phyloP scores from a whole-genome alignment of 75 land plant genomes.

The Pinus tabuliformis region DNA sequence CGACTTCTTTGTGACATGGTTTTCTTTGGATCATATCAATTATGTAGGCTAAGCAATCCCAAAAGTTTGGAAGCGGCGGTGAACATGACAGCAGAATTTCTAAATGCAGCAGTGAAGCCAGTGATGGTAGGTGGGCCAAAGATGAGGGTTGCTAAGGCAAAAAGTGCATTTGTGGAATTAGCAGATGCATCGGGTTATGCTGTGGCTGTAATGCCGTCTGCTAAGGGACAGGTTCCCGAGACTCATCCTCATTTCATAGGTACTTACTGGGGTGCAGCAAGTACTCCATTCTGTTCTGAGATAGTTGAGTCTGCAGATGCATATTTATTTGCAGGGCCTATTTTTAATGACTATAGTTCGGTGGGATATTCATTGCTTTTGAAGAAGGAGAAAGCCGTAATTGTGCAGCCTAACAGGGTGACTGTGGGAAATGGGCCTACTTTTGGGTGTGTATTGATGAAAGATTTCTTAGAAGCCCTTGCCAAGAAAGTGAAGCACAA shows the following conservation, averaged over 20 bases:
- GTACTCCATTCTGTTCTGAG: slow-evolving; percentile 38
- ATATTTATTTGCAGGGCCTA: slow-evolving; percentile 51
- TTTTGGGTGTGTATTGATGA: slow-evolving; percentile 52
- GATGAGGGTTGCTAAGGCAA: slow-evolving; percentile 36
- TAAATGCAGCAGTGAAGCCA: slow-evolving; percentile 41
- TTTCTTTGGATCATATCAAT: no score
- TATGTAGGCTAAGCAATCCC: slow-evolving; percentile 14
- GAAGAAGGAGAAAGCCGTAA: slow-evolving; percentile 39
- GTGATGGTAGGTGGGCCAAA: slow-evolving; percentile 53
- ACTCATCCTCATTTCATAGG: slow-evolving; percentile 45
- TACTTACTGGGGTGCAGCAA: slow-evolving; percentile 58
- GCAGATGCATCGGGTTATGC: slow-evolving; percentile 50
- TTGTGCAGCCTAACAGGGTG: slow-evolving; percentile 44
- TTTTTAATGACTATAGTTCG: slow-evolving; percentile 59
- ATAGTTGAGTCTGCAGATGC: slow-evolving; percentile 62
- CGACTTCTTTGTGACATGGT: slow-evolving; percentile 12
- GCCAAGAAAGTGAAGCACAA: slow-evolving; percentile 31
- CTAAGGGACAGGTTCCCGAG: slow-evolving; percentile 40
- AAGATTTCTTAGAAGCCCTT: slow-evolving; percentile 36
- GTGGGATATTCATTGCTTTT: slow-evolving; percentile 55
- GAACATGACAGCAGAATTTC: slow-evolving; percentile 34
- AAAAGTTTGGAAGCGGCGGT: slow-evolving; percentile 39
- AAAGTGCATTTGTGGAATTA: slow-evolving; percentile 23
- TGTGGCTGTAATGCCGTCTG: slow-evolving; percentile 50
- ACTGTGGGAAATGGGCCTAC: slow-evolving; percentile 26